phyloP scores from a whole-genome alignment of 2,329 filamentous ascomycete species.

The Pseudogymnoascus sp. region DNA sequence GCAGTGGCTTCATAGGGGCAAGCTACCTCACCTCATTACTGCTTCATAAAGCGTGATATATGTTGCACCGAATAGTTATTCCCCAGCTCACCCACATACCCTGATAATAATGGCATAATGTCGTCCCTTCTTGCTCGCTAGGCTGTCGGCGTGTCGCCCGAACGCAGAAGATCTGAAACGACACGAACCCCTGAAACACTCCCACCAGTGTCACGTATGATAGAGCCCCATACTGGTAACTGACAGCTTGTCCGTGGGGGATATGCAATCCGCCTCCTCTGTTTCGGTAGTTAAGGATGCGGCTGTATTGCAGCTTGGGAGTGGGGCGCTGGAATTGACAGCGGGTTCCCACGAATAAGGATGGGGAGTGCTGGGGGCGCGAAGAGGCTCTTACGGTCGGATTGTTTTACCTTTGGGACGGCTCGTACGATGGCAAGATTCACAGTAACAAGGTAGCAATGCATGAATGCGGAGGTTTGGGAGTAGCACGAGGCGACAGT shows the following conservation, averaged over 20 bases:
- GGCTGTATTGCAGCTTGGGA: background rate
- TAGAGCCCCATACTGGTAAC: background rate
- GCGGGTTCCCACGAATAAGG: conserved; percentile 1
- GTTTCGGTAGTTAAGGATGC: background rate
- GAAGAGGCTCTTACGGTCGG: background rate
- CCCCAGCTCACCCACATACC: background rate
- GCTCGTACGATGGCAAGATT: background rate
- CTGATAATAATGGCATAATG: background rate
- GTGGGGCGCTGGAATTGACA: background rate
- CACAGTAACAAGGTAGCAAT: background rate
- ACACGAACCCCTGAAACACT: conserved; percentile 1
- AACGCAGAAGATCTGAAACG: background rate
- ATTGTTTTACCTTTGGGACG: background rate
- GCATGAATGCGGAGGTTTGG: background rate
- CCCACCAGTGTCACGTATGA: background rate
- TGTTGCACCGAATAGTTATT: background rate
- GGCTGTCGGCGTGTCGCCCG: background rate
- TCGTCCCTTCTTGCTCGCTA: background rate
- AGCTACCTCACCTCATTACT: background rate
- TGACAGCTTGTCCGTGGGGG: background rate
- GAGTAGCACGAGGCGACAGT: background rate
- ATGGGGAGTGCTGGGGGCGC: background rate
- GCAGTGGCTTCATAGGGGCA: background rate
- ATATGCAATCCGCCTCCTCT: background rate
- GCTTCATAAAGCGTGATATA: background rate